These are phyloP conservation scores for Trypanosoma cruzi DNA, from an alignment of 208 protist species.

Conservation along the genomic window DNA sequence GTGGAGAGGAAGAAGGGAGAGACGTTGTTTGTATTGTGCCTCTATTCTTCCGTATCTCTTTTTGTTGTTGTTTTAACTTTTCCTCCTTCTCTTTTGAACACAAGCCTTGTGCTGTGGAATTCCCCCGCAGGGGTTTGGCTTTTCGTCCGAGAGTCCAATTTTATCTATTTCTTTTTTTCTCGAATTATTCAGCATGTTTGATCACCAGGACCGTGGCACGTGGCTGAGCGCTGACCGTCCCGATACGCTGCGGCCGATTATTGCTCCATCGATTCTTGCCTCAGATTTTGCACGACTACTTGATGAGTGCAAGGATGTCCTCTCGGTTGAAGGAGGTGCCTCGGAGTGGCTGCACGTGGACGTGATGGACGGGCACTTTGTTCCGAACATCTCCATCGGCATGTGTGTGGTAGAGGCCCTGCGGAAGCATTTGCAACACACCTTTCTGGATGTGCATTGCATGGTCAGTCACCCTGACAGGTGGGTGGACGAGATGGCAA, in stretches of 20 bases:
- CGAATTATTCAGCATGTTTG: slow-evolving; percentile 27
- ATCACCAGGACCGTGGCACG: slow-evolving; percentile 58
- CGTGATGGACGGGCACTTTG: slow-evolving; percentile 98
- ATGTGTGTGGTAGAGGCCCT: slow-evolving; percentile 93
- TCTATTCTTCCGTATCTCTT: not conserved
- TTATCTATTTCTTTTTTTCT: not conserved
- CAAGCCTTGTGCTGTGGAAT: not conserved
- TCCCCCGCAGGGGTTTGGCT: not conserved
- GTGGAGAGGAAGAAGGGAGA: not conserved
- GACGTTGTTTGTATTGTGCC: not conserved
- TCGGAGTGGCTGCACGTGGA: slow-evolving; percentile 98
- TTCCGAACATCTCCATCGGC: slow-evolving; percentile 97
- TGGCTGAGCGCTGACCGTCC: slow-evolving; percentile 58
- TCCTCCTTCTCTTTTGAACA: not conserved
- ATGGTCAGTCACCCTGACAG: slow-evolving; percentile 95
- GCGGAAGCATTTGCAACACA: slow-evolving; percentile 71
- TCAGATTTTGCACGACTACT: slow-evolving; percentile 86
- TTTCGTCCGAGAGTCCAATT: not conserved
- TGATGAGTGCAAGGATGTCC: slow-evolving; percentile 80
- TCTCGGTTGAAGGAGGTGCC: slow-evolving; percentile 60
- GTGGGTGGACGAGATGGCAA: slow-evolving; percentile 89
- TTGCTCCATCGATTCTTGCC: slow-evolving; percentile 93
- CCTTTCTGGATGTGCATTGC: slow-evolving; percentile 96
- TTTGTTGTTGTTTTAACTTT: not conserved
- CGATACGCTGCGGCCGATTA: slow-evolving; percentile 54